Evolutionary conservation across 2,329 filamentous ascomycete species (phyloP), one percentile per base, ranked within the genome.

Genomic region (Paraconiothyrium sp.): DNA sequence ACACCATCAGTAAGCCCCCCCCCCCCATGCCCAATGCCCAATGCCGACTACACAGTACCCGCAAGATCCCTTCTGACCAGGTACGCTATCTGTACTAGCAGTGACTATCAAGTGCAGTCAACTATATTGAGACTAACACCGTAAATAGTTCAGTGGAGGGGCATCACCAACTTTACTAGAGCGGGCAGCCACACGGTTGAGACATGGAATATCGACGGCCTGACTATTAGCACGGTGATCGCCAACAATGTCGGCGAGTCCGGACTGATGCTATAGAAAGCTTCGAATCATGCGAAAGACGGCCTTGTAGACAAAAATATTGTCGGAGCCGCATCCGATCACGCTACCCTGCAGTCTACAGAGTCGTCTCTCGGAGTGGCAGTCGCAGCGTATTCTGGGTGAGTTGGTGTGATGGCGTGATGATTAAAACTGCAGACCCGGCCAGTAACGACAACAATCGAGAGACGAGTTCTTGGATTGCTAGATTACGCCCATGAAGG

Each of bases 371-470:
- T 0, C 83, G 85, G 7, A 85, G 85, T 0, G 86, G 86, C 0
- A 86, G 86, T 0, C 83, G 86, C 2, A 86, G 86, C 6, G 67
- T 88, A 62, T 88, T 87, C 73, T 88, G 86, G 58, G 85, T 88
- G 1, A 86, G 84, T 0, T 77, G 83, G 67, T 86, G 84, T 0
- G 85, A 86, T 0, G 86, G 76, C n/a, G 84, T 79, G 1, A 81
- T 80, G 9, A 88, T 88, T 58, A 72, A 71, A 9, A 77, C 64
- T 4, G 74, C 87, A 20, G 84, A 87, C 64, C 77, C 88, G 1
- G 80, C 84, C 0, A 75, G 78, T 65, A 88, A 86, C 51, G 85
- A 81, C 0, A 86, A 85, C 69, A 87, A 88, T 59, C 85, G 1
- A 78, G 86, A 14, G 68, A 72, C 24, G 85, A 88, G 74, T 88